Conservation (phyloP, 257 asterid genomes). For the Nicotiana noctiflora region DNA sequence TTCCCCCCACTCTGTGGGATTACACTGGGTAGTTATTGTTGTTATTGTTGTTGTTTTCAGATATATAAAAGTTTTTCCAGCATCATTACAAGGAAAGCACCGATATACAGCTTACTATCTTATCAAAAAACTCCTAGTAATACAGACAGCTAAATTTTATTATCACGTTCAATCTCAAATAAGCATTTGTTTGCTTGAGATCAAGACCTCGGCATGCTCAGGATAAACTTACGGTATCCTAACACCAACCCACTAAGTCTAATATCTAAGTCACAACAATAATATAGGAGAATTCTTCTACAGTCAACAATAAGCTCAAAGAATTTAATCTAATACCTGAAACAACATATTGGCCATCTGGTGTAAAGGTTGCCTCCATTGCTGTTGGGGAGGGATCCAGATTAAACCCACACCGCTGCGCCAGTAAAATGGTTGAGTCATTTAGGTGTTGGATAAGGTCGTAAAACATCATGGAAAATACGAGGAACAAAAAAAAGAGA, state of each 20-base stretch:
- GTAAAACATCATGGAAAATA: not conserved
- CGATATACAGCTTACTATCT: not conserved
- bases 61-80: not conserved
- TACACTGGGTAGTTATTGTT: too few species aligned
- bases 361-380: slow-evolving; percentile 84
- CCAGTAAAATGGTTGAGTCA: not conserved
- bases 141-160: not conserved
- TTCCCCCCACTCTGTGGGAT: too few species aligned
- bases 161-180: not conserved
- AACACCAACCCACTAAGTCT: not conserved
- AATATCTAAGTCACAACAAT: not conserved
- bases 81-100: not conserved
- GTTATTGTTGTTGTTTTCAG: too few species aligned
- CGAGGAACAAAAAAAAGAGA: not conserved
- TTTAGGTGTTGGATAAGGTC: not conserved
- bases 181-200: not conserved
- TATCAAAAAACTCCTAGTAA: not conserved
- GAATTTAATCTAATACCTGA: slow-evolving; percentile 43
- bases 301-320: slow-evolving; percentile 1
- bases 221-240: not conserved
- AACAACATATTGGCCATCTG: slow-evolving; percentile 89
- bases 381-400: slow-evolving; percentile 68
- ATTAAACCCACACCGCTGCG: slow-evolving; percentile 76
- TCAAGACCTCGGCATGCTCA: not conserved
- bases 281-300: not conserved